These are phyloP conservation scores for Candida sonorensis DNA, from an alignment of 805 yeast species.

Conservation along the genomic window DNA sequence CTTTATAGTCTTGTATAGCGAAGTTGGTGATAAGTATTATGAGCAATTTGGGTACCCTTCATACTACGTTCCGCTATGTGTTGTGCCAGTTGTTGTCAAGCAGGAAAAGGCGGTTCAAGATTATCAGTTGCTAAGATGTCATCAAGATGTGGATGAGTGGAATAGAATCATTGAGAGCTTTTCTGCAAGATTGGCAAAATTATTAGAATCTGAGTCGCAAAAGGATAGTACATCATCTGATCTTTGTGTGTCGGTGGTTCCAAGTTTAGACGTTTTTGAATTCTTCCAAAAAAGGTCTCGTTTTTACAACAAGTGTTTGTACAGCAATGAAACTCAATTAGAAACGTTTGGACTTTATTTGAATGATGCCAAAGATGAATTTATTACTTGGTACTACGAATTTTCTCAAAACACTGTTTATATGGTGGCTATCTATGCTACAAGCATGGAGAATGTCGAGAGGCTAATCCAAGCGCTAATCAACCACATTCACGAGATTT, in stretches of 20 bases:
- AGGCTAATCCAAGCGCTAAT: constrained; percentile 9
- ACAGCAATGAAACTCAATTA: background rate
- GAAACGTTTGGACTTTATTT: constrained; percentile 3
- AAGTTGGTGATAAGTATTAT: constrained; percentile 61
- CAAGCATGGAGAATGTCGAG: constrained; percentile 5
- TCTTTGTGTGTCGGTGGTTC: constrained; percentile 30
- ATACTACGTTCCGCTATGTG: constrained; percentile 20
- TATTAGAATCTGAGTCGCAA: too few relatives aligned
- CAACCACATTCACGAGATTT: constrained; percentile 5
- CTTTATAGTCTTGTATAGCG: constrained; percentile 56
- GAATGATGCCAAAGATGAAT: constrained; percentile 17
- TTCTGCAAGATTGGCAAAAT: constrained; percentile 3
- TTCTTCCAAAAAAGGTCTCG: constrained; percentile 38
- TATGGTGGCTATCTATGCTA: constrained; percentile 15
- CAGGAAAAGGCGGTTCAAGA: constrained; percentile 3
- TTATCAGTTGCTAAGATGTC: background rate
- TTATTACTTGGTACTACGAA: constrained; percentile 39
- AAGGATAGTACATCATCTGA: too few relatives aligned
- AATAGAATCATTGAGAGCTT: constrained; percentile 6
- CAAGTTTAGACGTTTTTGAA: constrained; percentile 27
- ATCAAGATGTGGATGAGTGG: constrained; percentile 1
- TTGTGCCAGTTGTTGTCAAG: constrained; percentile 15
- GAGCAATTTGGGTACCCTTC: constrained; percentile 59
- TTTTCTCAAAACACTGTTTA: constrained; percentile 6
- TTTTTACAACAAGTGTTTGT: constrained; percentile 5